These are phyloP conservation scores for Pochonia chlamydosporia DNA, from an alignment of 2,329 filamentous ascomycete genomes.

Conservation along the genomic window DNA sequence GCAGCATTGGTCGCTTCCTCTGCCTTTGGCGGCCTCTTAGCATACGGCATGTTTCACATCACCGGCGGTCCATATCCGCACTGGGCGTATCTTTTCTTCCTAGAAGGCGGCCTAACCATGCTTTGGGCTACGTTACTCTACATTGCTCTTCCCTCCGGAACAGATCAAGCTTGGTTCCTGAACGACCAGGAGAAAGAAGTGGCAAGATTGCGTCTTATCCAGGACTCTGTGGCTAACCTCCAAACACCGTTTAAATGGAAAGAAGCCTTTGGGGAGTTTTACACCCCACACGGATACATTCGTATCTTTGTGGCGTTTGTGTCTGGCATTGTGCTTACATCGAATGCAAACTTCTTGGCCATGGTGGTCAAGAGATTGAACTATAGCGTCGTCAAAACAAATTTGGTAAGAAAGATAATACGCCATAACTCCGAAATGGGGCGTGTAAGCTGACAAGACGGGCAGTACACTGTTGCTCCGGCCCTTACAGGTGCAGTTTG, in stretches of 20 bases:
- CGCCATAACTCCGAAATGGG: no score
- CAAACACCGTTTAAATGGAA: neutral
- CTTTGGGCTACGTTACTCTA: neutral
- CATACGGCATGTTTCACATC: slow-evolving; percentile 3
- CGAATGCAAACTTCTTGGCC: slow-evolving; percentile 9
- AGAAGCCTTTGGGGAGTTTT: neutral
- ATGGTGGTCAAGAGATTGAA: slow-evolving; percentile 7
- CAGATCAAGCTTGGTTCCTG: slow-evolving; percentile 3
- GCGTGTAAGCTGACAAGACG: no score
- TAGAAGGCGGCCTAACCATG: slow-evolving; percentile 6
- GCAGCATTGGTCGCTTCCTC: slow-evolving; percentile 7
- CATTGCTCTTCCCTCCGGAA: neutral
- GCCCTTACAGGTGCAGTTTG: slow-evolving; percentile 3
- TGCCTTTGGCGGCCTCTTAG: slow-evolving; percentile 3
- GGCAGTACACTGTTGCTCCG: slow-evolving; percentile 2
- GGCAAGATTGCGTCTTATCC: slow-evolving; percentile 1
- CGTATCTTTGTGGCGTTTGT: slow-evolving; percentile 3
- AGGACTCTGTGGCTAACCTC: slow-evolving; percentile 5
- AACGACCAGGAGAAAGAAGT: slow-evolving; percentile 3
- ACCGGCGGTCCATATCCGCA: neutral
- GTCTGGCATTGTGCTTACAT: slow-evolving; percentile 1
- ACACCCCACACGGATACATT: neutral
- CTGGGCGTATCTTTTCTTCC: slow-evolving; percentile 7
- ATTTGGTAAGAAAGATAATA: slow-evolving; percentile 5
- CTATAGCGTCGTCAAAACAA: slow-evolving; percentile 7